Percentiles rank a stretch among this genome's conserved stretches.
These are phyloP conservation scores for Hansenula anomala DNA, from an alignment of 1,139 yeast genomes.

Conservation along the genomic window DNA sequence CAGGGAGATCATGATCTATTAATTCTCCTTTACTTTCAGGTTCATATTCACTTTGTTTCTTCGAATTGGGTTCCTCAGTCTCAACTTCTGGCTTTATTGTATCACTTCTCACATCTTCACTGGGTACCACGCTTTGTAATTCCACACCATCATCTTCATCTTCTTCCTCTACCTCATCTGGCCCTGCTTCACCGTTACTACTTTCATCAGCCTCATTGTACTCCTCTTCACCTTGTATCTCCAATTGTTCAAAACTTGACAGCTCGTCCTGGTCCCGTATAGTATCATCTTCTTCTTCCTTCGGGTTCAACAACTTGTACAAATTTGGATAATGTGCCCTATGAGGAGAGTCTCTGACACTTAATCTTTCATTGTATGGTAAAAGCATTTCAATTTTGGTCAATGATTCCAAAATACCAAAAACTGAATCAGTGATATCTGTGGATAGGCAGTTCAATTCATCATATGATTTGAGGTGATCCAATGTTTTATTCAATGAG, in stretches of 20 bases:
- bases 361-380: slow-evolving; percentile 21
- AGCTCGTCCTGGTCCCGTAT: neutral
- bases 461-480: slow-evolving; percentile 6
- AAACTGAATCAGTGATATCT: slow-evolving; percentile 9
- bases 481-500: slow-evolving; percentile 9
- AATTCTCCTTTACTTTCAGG: too few relatives aligned
- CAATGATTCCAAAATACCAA: slow-evolving; percentile 4
- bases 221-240: slow-evolving; percentile 2
- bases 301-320: slow-evolving; percentile 16
- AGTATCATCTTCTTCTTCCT: neutral
- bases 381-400: slow-evolving; percentile 18
- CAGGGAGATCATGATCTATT: too few relatives aligned
- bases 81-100: neutral
- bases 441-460: slow-evolving; percentile 3
- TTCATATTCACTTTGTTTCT: too few relatives aligned
- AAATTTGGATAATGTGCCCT: slow-evolving; percentile 25
- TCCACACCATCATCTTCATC: slow-evolving; percentile 1
- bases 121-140: slow-evolving; percentile 1
- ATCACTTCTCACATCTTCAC: neutral
- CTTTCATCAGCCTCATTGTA: neutral
- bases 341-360: slow-evolving; percentile 19
- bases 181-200: neutral
- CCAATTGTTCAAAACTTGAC: slow-evolving; percentile 4
- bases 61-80: too few relatives aligned
- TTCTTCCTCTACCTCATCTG: neutral